phyloP scores from a whole-genome alignment of 148 eudicot genomes.

The Arctostaphylos glauca region DNA sequence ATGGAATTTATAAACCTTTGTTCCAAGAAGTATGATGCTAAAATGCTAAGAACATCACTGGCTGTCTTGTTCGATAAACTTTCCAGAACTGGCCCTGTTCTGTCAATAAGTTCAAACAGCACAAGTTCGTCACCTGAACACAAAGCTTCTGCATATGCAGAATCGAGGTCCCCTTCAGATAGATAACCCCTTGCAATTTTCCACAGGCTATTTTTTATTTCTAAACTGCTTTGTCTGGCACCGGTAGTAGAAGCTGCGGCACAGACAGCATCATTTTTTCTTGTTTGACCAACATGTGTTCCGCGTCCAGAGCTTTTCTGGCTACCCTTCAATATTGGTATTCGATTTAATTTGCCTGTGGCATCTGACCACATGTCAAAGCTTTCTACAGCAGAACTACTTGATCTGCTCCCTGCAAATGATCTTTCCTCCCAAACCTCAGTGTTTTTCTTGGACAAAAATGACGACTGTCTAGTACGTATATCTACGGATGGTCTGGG shows the following conservation, averaged over 20 bases:
- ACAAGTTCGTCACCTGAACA: slow-evolving; percentile 56
- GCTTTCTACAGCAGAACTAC: slow-evolving; percentile 31
- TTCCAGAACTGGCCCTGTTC: slow-evolving; percentile 83
- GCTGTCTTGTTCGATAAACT: slow-evolving; percentile 60
- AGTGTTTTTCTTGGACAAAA: slow-evolving; percentile 27
- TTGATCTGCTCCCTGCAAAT: slow-evolving; percentile 34
- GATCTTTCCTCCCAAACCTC: slow-evolving; percentile 46
- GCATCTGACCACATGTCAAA: slow-evolving; percentile 39
- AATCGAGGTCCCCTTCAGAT: slow-evolving; percentile 60
- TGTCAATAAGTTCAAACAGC: slow-evolving; percentile 67
- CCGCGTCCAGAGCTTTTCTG: slow-evolving; percentile 30
- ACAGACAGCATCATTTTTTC: slow-evolving; percentile 29
- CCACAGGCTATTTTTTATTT: slow-evolving; percentile 43
- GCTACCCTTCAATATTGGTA: slow-evolving; percentile 25
- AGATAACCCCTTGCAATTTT: slow-evolving; percentile 47
- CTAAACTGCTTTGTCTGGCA: slow-evolving; percentile 35
- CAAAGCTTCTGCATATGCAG: slow-evolving; percentile 78
- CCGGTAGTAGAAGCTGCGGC: slow-evolving; percentile 23
- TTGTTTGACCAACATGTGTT: slow-evolving; percentile 29
- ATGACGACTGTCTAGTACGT: slow-evolving; percentile 36
- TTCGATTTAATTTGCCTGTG: slow-evolving; percentile 39
- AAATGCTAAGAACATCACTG: slow-evolving; percentile 46
- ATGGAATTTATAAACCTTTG: slow-evolving; percentile 51
- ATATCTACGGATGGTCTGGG: slow-evolving; percentile 61
- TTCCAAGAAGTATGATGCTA: slow-evolving; percentile 51